Conservation (phyloP, 2,329 filamentous ascomycete species). For the Phyllosticta capitalensis region DNA sequence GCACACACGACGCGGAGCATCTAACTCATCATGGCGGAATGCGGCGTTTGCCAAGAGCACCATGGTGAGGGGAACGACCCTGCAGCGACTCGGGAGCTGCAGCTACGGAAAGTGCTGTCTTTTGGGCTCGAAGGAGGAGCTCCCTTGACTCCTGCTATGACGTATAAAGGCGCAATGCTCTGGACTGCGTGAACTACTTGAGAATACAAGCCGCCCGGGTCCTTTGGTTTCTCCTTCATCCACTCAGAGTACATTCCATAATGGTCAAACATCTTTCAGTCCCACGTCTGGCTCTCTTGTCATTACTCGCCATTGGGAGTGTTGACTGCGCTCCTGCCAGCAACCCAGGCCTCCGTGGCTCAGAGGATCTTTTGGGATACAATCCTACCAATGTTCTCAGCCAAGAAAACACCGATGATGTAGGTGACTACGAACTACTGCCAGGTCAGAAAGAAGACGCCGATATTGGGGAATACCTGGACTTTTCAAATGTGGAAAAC, state of each 20-base stretch:
- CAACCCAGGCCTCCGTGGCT: constrained; percentile 11
- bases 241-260: not conserved
- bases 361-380: constrained; percentile 11
- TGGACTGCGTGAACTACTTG: not conserved
- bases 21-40: not conserved
- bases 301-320: not conserved
- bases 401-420: constrained; percentile 21
- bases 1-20: not conserved
- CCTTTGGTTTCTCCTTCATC: not conserved
- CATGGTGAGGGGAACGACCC: constrained; percentile 5
- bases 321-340: constrained; percentile 2
- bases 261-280: constrained; percentile 2
- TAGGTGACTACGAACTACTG: constrained; percentile 35
- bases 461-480: constrained; percentile 43
- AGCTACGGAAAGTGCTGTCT: not conserved
- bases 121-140: not conserved
- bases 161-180: not conserved
- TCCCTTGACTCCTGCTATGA: not conserved
- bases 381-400: constrained; percentile 11
- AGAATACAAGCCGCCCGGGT: not conserved
- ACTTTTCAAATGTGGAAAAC: constrained; percentile 43
- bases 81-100: not conserved
- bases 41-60: not conserved
- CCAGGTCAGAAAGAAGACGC: constrained; percentile 43
- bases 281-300: not conserved